Evolutionary conservation across 1,284 basidiomycete species (phyloP).

Genomic region (Irpex lacteus): DNA sequence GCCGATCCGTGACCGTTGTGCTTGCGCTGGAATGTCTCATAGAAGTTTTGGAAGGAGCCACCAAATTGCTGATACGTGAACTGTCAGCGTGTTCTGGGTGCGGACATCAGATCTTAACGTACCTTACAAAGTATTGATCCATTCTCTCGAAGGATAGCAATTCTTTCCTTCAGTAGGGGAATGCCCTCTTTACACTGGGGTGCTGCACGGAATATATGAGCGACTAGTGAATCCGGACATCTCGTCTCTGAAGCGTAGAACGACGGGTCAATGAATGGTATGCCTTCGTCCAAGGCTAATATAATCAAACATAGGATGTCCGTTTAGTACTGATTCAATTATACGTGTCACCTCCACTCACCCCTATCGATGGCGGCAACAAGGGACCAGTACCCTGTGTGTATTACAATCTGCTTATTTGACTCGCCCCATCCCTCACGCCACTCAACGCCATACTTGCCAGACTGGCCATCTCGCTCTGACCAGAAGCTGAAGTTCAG

Average conservation of each 20-base stretch:
- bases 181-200: conserved; percentile 55
- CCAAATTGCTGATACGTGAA: conserved; percentile 49
- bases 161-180: conserved; percentile 66
- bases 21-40: conserved; percentile 55
- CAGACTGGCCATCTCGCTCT: conserved; percentile 49
- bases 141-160: conserved; percentile 69
- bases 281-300: conserved; percentile 54
- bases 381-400: conserved; percentile 81
- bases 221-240: conserved; percentile 67
- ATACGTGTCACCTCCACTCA: conserved; percentile 26
- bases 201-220: conserved; percentile 63
- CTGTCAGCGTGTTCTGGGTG: not conserved
- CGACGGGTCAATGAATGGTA: conserved; percentile 71
- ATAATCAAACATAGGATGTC: no score
- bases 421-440: conserved; percentile 56
- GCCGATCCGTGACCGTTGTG: conserved; percentile 56
- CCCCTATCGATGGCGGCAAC: conserved; percentile 77
- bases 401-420: conserved; percentile 39
- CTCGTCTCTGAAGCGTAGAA: conserved; percentile 68
- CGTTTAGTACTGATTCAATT: not conserved
- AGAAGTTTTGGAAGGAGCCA: conserved; percentile 68
- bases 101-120: conserved; percentile 19
- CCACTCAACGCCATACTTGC: conserved; percentile 76
- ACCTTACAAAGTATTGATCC: conserved; percentile 68
- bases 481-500: conserved; percentile 90